phyloP scores from a whole-genome alignment of 257 asterid species.

The Solanum peruvianum region DNA sequence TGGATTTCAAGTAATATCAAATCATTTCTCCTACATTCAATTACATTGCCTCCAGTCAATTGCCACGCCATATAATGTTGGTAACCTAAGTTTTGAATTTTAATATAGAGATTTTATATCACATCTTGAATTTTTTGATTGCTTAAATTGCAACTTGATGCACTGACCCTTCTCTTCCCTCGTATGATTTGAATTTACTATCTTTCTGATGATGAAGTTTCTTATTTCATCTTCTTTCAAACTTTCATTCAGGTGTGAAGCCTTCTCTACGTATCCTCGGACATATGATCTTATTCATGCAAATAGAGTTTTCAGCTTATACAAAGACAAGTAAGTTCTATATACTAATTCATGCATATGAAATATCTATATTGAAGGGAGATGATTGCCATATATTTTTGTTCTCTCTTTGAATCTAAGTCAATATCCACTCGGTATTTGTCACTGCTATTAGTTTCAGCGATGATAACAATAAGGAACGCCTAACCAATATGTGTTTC shows the following conservation, averaged over 20 bases:
- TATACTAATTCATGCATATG: background rate
- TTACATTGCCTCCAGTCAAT: background rate
- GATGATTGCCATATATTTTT: background rate
- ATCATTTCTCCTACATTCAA: background rate
- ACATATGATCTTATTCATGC: constrained; percentile 37
- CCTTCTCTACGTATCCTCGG: constrained; percentile 36
- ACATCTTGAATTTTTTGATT: background rate
- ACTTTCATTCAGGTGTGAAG: constrained; percentile 28
- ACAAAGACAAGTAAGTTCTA: constrained; percentile 26
- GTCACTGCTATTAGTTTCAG: background rate
- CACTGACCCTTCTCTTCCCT: background rate
- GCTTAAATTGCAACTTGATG: background rate
- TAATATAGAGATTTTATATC: background rate
- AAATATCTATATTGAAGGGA: background rate
- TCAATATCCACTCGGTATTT: background rate
- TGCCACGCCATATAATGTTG: background rate
- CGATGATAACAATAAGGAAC: background rate
- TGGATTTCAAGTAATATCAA: background rate
- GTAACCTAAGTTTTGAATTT: background rate
- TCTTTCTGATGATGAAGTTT: background rate
- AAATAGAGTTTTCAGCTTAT: constrained; percentile 25
- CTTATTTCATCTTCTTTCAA: background rate
- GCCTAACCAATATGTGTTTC: background rate
- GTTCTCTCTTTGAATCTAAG: background rate
- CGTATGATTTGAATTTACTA: background rate